phyloP scores from a whole-genome alignment of 2,329 filamentous ascomycete genomes.

The Pyrenochaeta sp. region DNA sequence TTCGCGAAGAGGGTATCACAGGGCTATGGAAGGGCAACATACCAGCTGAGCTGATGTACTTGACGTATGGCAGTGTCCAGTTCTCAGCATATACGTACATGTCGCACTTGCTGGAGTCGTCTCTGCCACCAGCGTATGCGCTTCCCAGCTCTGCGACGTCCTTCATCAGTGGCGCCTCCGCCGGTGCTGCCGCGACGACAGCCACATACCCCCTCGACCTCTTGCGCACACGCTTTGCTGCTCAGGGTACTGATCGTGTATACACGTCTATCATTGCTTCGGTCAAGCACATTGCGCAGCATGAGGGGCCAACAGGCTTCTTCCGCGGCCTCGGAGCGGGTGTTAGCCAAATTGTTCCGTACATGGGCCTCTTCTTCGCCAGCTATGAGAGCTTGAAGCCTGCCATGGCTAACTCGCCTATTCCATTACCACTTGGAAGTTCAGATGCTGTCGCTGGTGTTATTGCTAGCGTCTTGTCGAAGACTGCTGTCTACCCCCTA shows the following conservation, averaged over 20 bases:
- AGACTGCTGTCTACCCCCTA: constrained; percentile 90
- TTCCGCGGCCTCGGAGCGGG: constrained; percentile 87
- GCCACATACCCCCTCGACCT: constrained; percentile 93
- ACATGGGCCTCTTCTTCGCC: constrained; percentile 97
- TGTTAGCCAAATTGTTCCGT: constrained; percentile 87
- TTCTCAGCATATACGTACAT: constrained; percentile 86
- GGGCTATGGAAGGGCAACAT: constrained; percentile 98
- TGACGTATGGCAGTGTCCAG: constrained; percentile 88
- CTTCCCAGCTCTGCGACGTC: constrained; percentile 76
- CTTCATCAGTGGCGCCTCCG: constrained; percentile 83
- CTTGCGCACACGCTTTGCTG: constrained; percentile 93
- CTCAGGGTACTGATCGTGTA: constrained; percentile 82
- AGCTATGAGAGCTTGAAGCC: constrained; percentile 79
- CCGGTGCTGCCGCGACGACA: constrained; percentile 83
- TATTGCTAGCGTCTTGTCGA: constrained; percentile 79
- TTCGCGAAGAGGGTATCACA: constrained; percentile 81
- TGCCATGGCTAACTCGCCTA: constrained; percentile 55
- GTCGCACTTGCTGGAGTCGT: constrained; percentile 70
- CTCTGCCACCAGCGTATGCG: constrained; percentile 53
- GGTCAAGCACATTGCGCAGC: constrained; percentile 73
- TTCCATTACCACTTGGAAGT: constrained; percentile 73
- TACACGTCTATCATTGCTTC: constrained; percentile 77
- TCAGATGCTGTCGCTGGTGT: constrained; percentile 86
- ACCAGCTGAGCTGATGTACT: constrained; percentile 91
- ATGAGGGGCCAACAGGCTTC: constrained; percentile 82